A percentile compares a stretch with the other conserved stretches of the same genome.
phyloP scores from a whole-genome alignment of 2,329 filamentous ascomycete genomes.

The Colletotrichum karsti region DNA sequence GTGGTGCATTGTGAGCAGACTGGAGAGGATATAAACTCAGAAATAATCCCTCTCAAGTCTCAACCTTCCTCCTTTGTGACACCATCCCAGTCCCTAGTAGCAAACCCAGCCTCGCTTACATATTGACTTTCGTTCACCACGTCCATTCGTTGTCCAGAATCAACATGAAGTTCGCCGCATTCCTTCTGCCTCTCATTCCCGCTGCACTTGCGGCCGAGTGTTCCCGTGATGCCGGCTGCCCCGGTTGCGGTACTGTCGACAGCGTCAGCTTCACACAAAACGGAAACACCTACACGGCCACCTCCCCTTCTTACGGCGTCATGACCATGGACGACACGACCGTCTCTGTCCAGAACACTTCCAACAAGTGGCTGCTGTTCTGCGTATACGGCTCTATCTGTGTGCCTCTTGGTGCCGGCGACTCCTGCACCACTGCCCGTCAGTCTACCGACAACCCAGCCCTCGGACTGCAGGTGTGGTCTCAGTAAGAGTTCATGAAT shows the following conservation, averaged over 20 bases:
- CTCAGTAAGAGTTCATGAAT: not conserved
- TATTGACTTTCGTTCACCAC: not conserved
- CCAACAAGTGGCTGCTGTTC: slow-evolving; percentile 11
- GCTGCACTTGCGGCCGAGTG: not conserved
- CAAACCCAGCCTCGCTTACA: not conserved
- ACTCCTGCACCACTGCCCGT: slow-evolving; percentile 3
- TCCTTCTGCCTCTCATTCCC: not conserved
- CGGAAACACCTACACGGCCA: not conserved
- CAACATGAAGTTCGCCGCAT: not conserved
- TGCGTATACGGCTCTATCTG: slow-evolving; percentile 5
- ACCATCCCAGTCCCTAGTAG: not conserved
- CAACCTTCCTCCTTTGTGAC: too few relatives aligned
- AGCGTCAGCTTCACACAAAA: not conserved
- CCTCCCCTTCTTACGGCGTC: not conserved
- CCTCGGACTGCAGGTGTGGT: not conserved
- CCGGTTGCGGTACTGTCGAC: not conserved
- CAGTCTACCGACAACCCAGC: not conserved
- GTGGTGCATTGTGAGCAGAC: not conserved
- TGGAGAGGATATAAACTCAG: not conserved
- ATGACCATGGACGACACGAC: slow-evolving; percentile 2
- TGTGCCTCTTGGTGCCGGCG: not conserved
- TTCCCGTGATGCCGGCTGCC: not conserved
- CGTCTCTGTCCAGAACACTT: slow-evolving; percentile 8
- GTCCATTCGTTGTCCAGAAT: too few relatives aligned
- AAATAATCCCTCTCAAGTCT: not conserved